phyloP scores from a whole-genome alignment of 208 protist genomes.

The Acanthamoeba polyphaga region DNA sequence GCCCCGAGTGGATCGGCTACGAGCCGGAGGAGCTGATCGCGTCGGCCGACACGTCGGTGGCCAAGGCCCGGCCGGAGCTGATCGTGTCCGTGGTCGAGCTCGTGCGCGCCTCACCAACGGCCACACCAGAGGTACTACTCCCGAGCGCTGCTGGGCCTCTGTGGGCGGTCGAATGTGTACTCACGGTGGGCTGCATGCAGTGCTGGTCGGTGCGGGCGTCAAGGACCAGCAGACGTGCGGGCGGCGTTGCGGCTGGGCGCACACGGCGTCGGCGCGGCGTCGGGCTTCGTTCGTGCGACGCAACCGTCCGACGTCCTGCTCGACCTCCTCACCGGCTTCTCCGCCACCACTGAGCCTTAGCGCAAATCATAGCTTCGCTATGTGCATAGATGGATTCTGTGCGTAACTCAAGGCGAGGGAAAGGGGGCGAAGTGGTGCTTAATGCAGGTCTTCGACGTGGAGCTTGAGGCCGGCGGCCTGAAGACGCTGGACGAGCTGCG shows the following conservation, averaged over 20 bases:
- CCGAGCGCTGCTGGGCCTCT: background rate
- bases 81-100: background rate
- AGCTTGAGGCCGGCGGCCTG: slow-evolving; percentile 44
- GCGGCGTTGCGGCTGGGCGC: background rate
- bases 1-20: background rate
- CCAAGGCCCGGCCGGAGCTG: background rate
- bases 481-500: slow-evolving; percentile 41
- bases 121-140: background rate
- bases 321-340: background rate
- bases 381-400: too few species aligned
- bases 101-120: background rate
- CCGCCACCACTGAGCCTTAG: background rate
- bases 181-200: background rate
- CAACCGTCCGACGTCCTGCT: background rate
- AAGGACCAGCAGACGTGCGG: slow-evolving; percentile 3
- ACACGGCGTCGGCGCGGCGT: background rate
- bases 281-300: background rate
- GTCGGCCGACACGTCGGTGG: background rate
- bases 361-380: too few species aligned
- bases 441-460: slow-evolving; percentile 50
- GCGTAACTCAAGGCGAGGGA: too few species aligned
- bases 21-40: slow-evolving; percentile 6
- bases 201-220: background rate
- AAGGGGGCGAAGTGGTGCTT: background rate
- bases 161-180: background rate